These are phyloP conservation scores for Hydnum rufescens DNA, from an alignment of 768 basidiomycete genomes.

Conservation along the genomic window DNA sequence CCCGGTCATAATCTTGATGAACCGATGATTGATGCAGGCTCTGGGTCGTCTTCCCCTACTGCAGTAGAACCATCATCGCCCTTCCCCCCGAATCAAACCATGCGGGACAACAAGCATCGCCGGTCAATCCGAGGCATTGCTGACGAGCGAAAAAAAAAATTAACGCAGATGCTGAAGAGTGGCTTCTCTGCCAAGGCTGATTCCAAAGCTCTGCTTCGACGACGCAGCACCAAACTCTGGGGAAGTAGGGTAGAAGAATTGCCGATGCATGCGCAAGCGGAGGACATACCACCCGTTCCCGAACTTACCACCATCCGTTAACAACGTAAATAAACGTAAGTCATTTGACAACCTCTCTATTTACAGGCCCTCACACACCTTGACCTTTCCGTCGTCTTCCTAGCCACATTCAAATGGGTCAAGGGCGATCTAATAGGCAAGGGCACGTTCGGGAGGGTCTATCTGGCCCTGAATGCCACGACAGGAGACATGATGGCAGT, in stretches of 20 bases:
- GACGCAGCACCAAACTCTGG: constrained; percentile 90
- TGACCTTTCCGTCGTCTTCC: constrained; percentile 6
- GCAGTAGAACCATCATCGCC: constrained; percentile 27
- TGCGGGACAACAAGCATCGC: constrained; percentile 32
- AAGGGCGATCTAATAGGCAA: constrained; percentile 94
- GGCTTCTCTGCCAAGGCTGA: constrained; percentile 23
- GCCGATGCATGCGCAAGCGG: background rate
- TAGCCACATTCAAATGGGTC: constrained; percentile 94
- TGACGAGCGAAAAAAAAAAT: constrained; percentile 72
- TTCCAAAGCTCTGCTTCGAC: constrained; percentile 34
- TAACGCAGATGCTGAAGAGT: constrained; percentile 47
- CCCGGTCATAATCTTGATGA: constrained; percentile 91
- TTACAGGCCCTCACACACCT: too few relatives aligned
- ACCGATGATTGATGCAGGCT: constrained; percentile 70
- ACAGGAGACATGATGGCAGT: constrained; percentile 99
- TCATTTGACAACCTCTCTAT: too few relatives aligned
- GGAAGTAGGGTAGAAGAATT: constrained; percentile 87
- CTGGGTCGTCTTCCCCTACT: constrained; percentile 57
- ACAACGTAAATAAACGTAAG: background rate
- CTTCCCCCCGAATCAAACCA: background rate
- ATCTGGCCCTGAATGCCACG: constrained; percentile 85
- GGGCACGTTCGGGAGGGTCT: constrained; percentile 92
- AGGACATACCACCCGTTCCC: background rate
- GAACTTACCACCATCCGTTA: background rate
- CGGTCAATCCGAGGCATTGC: constrained; percentile 90